phyloP scores from a whole-genome alignment of 2,329 filamentous ascomycete species.

The Nemania diffusa region DNA sequence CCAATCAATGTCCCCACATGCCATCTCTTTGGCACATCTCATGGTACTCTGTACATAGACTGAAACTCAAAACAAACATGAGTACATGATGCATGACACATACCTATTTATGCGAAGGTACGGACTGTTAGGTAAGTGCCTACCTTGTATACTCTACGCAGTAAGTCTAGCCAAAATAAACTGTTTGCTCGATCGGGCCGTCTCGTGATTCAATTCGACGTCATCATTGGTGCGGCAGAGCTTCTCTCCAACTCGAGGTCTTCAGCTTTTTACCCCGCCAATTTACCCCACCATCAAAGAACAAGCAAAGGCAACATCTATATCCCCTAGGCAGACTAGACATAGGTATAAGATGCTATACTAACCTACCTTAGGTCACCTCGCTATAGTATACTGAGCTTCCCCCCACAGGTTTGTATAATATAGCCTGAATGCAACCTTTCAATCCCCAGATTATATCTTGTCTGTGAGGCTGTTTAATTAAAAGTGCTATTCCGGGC shows the following conservation, averaged over 20 bases:
- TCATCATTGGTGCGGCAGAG: constrained; percentile 32
- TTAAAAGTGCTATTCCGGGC: not conserved
- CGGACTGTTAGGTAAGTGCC: no score
- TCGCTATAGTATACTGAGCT: constrained; percentile 4
- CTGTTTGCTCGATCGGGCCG: constrained; percentile 16
- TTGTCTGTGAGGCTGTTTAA: not conserved
- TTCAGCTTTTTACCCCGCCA: constrained; percentile 30
- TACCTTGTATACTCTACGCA: no score
- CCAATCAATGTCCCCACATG: no score
- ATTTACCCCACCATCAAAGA: constrained; percentile 30
- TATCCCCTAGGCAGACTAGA: not conserved
- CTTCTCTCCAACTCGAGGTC: not conserved
- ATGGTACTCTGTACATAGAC: no score
- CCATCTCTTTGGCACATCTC: no score
- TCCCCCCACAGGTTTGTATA: constrained; percentile 21
- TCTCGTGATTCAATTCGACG: constrained; percentile 17
- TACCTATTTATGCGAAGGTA: no score
- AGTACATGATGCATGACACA: no score
- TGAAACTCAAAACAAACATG: no score
- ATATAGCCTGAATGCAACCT: constrained; percentile 33
- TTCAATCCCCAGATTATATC: not conserved
- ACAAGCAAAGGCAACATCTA: not conserved
- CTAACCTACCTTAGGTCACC: not conserved
- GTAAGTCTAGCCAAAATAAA: no score
- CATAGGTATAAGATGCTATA: no score